Conservation (phyloP, 495 filamentous ascomycete genomes). For the Amniculicola lignicola region DNA sequence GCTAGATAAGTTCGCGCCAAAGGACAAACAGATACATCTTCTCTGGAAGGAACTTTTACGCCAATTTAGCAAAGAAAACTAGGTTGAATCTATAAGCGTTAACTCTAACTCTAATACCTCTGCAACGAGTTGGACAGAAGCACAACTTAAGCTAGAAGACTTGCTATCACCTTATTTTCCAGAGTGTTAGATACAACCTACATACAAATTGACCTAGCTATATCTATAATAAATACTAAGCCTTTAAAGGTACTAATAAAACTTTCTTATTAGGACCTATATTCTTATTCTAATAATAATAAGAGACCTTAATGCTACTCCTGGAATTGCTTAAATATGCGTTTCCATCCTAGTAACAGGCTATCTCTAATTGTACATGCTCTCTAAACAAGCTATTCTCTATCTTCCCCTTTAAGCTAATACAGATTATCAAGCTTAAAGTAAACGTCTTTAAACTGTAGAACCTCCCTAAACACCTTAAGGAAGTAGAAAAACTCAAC, state of each 20-base stretch:
- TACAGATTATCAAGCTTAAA: slow-evolving; percentile 8
- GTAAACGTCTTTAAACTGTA: slow-evolving; percentile 5
- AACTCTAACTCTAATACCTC: slow-evolving; percentile 7
- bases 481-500: slow-evolving; percentile 8
- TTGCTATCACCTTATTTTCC: slow-evolving; percentile 9
- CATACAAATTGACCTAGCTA: slow-evolving; percentile 12
- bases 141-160: slow-evolving; percentile 11
- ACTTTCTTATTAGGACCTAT: slow-evolving; percentile 8
- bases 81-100: slow-evolving; percentile 9
- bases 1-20: slow-evolving; percentile 13
- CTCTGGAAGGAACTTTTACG: slow-evolving; percentile 15
- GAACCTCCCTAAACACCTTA: slow-evolving; percentile 4
- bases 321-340: background rate
- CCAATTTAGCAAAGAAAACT: slow-evolving; percentile 14
- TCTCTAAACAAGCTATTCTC: no score
- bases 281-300: background rate
- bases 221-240: slow-evolving; percentile 9
- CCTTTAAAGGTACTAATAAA: slow-evolving; percentile 7
- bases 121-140: slow-evolving; percentile 8
- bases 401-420: no score
- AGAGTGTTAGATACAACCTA: slow-evolving; percentile 11
- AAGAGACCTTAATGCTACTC: no score
- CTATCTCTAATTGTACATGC: no score
- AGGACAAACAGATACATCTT: slow-evolving; percentile 15
- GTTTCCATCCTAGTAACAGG: no score